These are phyloP conservation scores for Coccinonectria pachysandricola DNA, from an alignment of 2,329 filamentous ascomycete genomes.

Conservation along the genomic window DNA sequence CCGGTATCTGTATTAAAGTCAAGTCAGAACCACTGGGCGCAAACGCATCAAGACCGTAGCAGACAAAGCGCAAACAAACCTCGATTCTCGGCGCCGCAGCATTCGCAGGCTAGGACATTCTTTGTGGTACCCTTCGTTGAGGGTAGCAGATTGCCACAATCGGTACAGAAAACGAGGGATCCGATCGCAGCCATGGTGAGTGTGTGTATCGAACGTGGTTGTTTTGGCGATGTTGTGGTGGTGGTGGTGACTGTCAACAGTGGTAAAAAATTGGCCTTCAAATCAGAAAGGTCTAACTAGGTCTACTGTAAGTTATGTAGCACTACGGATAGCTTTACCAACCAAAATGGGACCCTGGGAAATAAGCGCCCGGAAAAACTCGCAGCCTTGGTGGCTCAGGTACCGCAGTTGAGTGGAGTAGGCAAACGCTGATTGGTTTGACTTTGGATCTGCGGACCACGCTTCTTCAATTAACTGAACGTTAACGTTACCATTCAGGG, in stretches of 20 bases:
- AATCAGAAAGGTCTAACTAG: too few relatives aligned
- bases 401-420: too few relatives aligned
- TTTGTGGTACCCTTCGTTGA: slow-evolving; percentile 67
- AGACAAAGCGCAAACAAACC: slow-evolving; percentile 38
- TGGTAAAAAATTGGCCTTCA: slow-evolving; percentile 15
- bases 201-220: slow-evolving; percentile 4
- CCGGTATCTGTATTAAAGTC: slow-evolving; percentile 48
- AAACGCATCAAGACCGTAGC: neutral
- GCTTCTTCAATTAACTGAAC: slow-evolving; percentile 8
- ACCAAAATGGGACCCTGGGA: slow-evolving; percentile 6
- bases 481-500: too few relatives aligned
- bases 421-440: slow-evolving; percentile 16
- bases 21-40: slow-evolving; percentile 7
- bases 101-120: slow-evolving; percentile 69
- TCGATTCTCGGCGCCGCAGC: slow-evolving; percentile 77
- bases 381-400: too few relatives aligned
- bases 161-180: slow-evolving; percentile 83
- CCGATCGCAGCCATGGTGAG: slow-evolving; percentile 74
- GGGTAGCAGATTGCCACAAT: slow-evolving; percentile 84
- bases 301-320: too few relatives aligned
- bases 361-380: slow-evolving; percentile 22
- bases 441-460: slow-evolving; percentile 12
- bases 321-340: too few relatives aligned
- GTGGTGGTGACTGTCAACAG: neutral
- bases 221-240: slow-evolving; percentile 1